Evolutionary conservation across 768 basidiomycete genomes (phyloP).

Genomic region (Thelephora aurantiotincta): DNA sequence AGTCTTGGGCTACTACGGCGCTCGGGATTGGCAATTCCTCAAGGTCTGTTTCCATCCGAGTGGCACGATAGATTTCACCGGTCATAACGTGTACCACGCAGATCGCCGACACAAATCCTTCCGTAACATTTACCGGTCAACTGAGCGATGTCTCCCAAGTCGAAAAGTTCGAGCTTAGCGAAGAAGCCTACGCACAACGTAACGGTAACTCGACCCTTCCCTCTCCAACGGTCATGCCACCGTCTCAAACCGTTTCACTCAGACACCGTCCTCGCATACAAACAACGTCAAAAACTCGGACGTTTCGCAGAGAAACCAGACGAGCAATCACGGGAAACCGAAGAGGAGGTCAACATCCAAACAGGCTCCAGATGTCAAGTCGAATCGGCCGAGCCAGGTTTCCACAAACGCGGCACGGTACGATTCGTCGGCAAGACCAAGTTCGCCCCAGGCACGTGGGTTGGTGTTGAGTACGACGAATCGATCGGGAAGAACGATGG

Average conservation of each 20-base stretch:
- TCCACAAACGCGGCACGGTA: constrained; percentile 72
- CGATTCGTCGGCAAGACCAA: constrained; percentile 72
- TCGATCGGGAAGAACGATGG: constrained; percentile 94
- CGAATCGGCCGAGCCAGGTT: constrained; percentile 48
- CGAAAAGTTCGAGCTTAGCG: constrained; percentile 83
- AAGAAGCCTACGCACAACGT: constrained; percentile 68
- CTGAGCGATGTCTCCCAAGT: constrained; percentile 75
- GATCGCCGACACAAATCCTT: constrained; percentile 70
- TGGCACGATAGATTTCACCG: background rate
- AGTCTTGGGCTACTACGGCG: constrained; percentile 60
- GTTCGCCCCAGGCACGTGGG: constrained; percentile 71
- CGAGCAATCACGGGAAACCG: constrained; percentile 12
- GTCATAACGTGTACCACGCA: constrained; percentile 14
- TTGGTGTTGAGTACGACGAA: constrained; percentile 92
- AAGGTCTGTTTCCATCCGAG: constrained; percentile 35
- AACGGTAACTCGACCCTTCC: constrained; percentile 37
- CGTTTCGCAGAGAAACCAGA: constrained; percentile 55
- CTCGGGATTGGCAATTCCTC: constrained; percentile 67
- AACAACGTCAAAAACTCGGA: constrained; percentile 76
- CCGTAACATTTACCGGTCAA: constrained; percentile 66
- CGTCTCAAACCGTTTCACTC: constrained; percentile 3
- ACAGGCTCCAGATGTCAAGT: constrained; percentile 77
- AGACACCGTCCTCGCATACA: constrained; percentile 88
- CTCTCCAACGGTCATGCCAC: background rate
- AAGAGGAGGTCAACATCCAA: constrained; percentile 31